Evolutionary conservation across 1,139 yeast species (phyloP).

Genomic region (Wickerhamiella pararugosa): DNA sequence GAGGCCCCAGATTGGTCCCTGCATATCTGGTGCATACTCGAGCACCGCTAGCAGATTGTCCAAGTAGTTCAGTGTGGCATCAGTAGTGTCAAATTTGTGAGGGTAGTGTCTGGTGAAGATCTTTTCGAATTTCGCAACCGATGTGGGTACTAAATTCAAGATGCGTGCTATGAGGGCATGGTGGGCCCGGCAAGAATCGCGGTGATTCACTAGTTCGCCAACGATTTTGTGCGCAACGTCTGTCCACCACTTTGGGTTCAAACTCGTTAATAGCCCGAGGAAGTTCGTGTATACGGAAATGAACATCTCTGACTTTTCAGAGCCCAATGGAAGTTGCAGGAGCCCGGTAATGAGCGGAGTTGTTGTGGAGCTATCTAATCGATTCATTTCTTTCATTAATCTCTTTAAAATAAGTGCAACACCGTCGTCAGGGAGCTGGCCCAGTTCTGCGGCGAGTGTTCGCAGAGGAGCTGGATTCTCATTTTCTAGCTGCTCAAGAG

Average conservation of each 20-base stretch:
- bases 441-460: slow-evolving; percentile 32
- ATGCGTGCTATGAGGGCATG: slow-evolving; percentile 55
- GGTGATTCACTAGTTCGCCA: slow-evolving; percentile 34
- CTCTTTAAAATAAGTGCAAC: slow-evolving; percentile 30
- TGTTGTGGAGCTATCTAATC: slow-evolving; percentile 33
- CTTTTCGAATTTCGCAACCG: slow-evolving; percentile 48
- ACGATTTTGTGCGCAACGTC: slow-evolving; percentile 61
- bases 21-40: slow-evolving; percentile 58
- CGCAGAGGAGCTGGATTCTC: slow-evolving; percentile 32
- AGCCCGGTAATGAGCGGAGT: slow-evolving; percentile 35
- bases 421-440: slow-evolving; percentile 26
- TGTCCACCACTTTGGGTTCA: slow-evolving; percentile 78
- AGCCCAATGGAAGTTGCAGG: slow-evolving; percentile 41
- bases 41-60: slow-evolving; percentile 44
- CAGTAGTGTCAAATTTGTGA: slow-evolving; percentile 51
- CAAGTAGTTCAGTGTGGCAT: slow-evolving; percentile 46
- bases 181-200: slow-evolving; percentile 34
- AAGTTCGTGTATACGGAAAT: slow-evolving; percentile 49
- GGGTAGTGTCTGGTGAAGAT: slow-evolving; percentile 53
- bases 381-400: slow-evolving; percentile 37
- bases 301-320: slow-evolving; percentile 29
- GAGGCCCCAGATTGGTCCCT: slow-evolving; percentile 59
- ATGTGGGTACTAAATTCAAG: slow-evolving; percentile 63
- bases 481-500: slow-evolving; percentile 13
- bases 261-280: slow-evolving; percentile 62